Base-by-base conservation (phyloP, 345 rosid genomes). In the Carallia pectinifolia region DNA sequence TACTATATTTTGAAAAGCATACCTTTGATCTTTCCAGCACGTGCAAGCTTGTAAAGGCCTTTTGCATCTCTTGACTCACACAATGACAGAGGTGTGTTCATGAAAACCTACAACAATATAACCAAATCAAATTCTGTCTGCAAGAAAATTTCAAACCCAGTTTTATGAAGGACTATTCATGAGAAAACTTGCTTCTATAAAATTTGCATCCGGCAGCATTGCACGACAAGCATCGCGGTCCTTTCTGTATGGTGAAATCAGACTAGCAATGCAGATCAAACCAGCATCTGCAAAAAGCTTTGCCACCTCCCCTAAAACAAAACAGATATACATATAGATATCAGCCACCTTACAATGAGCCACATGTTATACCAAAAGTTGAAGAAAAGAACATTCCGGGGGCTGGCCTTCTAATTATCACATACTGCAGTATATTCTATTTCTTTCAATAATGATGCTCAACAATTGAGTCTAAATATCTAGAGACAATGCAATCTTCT, bases 271-370 rank as follows among this genome's bases (percentile, higher is more conserved):
- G 78, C 95, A 94, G 74, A 94, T 87, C 74, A 88, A 77, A 80
- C 98, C 97, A 61, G 95, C 84, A 82, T 93, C 98, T 17, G 96
- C 88, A 79, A 93, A 93, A 64, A 91, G 94, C 79, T 91, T 93
- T 4, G 89, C 97, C 36, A 91, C 98, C 82, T 93, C 98, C 47
- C 98, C 98, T 89, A 64, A 30, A 65, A 40, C 39, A 64, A 47
- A 69, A 40, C 7, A 56, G 62, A 65, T 58, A 75, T 36, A 54
- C 27, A 33, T 33, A 33, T 48, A 64, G 59, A 66, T 23, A 19
- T 48, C 59, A 69, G 27, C 39, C 16, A 29, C 15, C 61, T 38
- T 36, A n/a, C 8, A 58, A 40, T 13, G 48, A 7, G 36, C 27
- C 23, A n/a, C n/a, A 6, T 37, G 61, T 48, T 15, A n/a, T 30